Base-by-base conservation (phyloP, 2,329 filamentous ascomycete species). In the Cladosporium sp. region DNA sequence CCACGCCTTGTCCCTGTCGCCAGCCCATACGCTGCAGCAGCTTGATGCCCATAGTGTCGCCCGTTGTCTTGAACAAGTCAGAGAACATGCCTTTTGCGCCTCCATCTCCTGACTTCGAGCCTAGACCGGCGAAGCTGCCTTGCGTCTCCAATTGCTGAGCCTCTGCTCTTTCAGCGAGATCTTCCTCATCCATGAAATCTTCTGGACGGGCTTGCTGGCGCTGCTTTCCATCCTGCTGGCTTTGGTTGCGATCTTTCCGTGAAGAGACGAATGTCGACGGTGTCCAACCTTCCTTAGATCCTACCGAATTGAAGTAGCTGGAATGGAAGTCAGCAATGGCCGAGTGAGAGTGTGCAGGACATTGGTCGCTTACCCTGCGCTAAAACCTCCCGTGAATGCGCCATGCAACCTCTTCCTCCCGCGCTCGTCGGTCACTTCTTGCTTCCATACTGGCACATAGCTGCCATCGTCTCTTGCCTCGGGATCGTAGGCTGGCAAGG, bases 151-250 rank as follows among this genome's bases (percentile, higher is more conserved):
- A 72, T 56, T 80, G 80, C 62, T 84, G 82, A 2, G 86, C 78
- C 69, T 95, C 90, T 54, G 87, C 89, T 0, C 85, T 87, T 67
- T 95, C 90, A 6, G 86, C 87, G 33, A 95, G 75, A 69, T 98
- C 93, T 68, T 98, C 93, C 40, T 95, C 92, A 63, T 98, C 93
- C 93, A 98, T 98, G 62, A 91, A 97, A 66, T 97, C 91, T 68
- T 97, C 90, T 0, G 84, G 81, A 44, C 84, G 82, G 66, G 87
- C 84, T 57, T 78, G 71, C 65, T 87, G 83, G 58, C 78, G 69
- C 2, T 72, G 61, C 42, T 58, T 57, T 31, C 53, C 66, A 57
- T 80, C 77, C n/a, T 75, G 54, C 33, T 38, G 9, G 74, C 65
- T 87, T 88, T 58, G 79, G 14, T 38, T 83, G 52, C 90, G 86